Percentiles rank a stretch among this genome's conserved stretches.
Conservation (phyloP, 2,329 filamentous ascomycete genomes). For the Aspergillus fijiensis region DNA sequence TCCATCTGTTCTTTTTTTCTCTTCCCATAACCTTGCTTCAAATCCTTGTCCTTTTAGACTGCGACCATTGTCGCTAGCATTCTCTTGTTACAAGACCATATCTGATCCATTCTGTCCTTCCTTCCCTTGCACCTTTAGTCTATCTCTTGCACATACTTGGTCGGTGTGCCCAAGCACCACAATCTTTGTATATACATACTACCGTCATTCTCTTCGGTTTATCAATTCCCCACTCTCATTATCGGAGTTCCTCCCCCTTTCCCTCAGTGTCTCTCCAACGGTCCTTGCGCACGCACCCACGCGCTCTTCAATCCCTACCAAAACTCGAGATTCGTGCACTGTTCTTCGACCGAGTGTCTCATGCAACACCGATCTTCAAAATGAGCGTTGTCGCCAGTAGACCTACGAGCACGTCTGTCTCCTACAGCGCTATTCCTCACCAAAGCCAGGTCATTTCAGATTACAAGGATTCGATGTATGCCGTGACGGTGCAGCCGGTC, state of each 20-base stretch:
- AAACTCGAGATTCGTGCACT: conserved; percentile 4
- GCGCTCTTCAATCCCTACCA: conserved; percentile 2
- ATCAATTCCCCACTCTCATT: conserved; percentile 13
- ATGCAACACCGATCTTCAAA: conserved; percentile 20
- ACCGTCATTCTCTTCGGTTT: conserved; percentile 2
- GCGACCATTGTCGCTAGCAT: background rate
- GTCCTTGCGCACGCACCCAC: conserved; percentile 9
- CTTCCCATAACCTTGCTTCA: background rate
- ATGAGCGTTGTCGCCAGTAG: conserved; percentile 45
- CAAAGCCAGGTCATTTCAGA: conserved; percentile 24
- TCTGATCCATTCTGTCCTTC: conserved; percentile 6
- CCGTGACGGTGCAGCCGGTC: conserved; percentile 31
- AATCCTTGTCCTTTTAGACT: conserved; percentile 3
- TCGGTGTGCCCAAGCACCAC: background rate
- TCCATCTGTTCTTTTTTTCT: conserved; percentile 15
- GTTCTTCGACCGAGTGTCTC: conserved; percentile 15
- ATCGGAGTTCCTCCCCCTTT: conserved; percentile 11
- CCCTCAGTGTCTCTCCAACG: conserved; percentile 9
- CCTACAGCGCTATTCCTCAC: conserved; percentile 30
- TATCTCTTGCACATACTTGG: conserved; percentile 7
- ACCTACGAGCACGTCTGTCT: conserved; percentile 35
- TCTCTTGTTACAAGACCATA: background rate
- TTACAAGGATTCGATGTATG: conserved; percentile 31
- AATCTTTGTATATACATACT: conserved; percentile 3
- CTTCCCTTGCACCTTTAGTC: background rate